These are phyloP conservation scores for Botrytis byssoidea DNA, from an alignment of 2,329 filamentous ascomycete species.

Conservation along the genomic window DNA sequence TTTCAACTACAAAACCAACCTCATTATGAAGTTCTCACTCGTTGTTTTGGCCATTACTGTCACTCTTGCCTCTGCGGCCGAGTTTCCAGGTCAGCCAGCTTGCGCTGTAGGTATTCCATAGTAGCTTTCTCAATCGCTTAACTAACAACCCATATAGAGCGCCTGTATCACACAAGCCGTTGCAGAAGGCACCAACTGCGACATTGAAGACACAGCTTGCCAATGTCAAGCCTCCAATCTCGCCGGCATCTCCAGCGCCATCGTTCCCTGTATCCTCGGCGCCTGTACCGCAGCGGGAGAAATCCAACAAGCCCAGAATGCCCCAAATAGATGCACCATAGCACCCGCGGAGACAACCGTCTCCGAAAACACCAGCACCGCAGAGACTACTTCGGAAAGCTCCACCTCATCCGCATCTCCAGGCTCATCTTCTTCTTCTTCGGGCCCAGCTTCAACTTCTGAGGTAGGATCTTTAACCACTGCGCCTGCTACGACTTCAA, in stretches of 20 bases:
- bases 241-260: not conserved
- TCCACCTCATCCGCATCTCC: slow-evolving; percentile 3
- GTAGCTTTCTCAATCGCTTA: not conserved
- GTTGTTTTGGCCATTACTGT: not conserved
- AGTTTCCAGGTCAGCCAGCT: slow-evolving; percentile 8
- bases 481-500: not conserved
- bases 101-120: not conserved
- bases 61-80: not conserved
- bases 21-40: slow-evolving; percentile 12
- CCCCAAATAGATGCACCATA: not conserved
- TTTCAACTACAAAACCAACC: not conserved
- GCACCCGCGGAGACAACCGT: not conserved
- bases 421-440: not conserved
- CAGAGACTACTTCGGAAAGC: not conserved
- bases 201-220: slow-evolving; percentile 8
- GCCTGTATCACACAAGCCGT: slow-evolving; percentile 1
- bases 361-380: not conserved
- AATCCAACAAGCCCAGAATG: not conserved
- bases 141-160: not conserved
- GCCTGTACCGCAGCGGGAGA: not conserved
- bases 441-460: not conserved
- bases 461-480: not conserved
- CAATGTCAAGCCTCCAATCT: slow-evolving; percentile 6
- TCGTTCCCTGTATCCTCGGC: not conserved
- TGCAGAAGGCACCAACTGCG: slow-evolving; percentile 4